Evolutionary conservation across 768 basidiomycete genomes (phyloP).

Genomic region (Russula sp.): DNA sequence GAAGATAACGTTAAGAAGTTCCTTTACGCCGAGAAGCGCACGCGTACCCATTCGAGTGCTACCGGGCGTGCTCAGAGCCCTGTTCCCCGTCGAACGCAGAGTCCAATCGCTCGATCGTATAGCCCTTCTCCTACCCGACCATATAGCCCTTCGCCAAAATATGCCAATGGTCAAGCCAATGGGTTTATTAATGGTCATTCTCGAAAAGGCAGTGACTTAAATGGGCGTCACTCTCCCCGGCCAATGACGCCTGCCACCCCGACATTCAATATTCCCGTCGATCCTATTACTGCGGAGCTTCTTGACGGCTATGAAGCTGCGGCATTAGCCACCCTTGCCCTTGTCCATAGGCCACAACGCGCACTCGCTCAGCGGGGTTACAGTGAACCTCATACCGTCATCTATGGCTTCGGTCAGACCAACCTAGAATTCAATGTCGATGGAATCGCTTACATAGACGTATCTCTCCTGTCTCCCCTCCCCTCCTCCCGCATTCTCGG

Average conservation of each 20-base stretch:
- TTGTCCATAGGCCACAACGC: conserved; percentile 58
- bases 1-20: conserved; percentile 61
- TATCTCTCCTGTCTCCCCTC: conserved; percentile 70
- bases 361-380: conserved; percentile 55
- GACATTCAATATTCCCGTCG: conserved; percentile 27
- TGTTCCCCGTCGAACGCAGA: not conserved
- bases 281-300: conserved; percentile 36
- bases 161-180: conserved; percentile 39
- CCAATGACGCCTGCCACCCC: conserved; percentile 29
- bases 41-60: conserved; percentile 30
- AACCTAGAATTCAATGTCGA: conserved; percentile 47
- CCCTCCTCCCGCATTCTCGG: conserved; percentile 52
- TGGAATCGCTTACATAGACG: conserved; percentile 58
- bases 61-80: conserved; percentile 4
- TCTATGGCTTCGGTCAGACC: conserved; percentile 66
- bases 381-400: conserved; percentile 56
- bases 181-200: conserved; percentile 37
- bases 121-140: conserved; percentile 15
- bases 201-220: conserved; percentile 32
- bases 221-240: conserved; percentile 32
- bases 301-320: conserved; percentile 67
- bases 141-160: conserved; percentile 20
- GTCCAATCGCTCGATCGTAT: conserved; percentile 11
- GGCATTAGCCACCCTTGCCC: conserved; percentile 58
- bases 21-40: conserved; percentile 47